phyloP scores from a whole-genome alignment of 768 basidiomycete genomes.

The Auricularia cornea region DNA sequence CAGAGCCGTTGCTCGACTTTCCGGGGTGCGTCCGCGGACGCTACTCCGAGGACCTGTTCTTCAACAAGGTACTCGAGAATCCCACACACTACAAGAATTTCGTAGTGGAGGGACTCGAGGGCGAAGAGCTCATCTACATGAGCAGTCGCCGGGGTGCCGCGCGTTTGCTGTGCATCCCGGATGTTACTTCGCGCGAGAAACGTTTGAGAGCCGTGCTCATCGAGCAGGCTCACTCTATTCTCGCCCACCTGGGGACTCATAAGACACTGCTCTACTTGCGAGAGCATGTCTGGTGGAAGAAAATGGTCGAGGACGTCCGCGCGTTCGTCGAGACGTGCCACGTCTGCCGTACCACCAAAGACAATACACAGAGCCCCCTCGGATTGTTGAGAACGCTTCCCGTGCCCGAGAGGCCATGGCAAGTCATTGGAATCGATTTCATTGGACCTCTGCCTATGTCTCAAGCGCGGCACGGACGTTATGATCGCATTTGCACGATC shows the following conservation, averaged over 20 bases:
- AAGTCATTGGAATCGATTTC: constrained; percentile 22
- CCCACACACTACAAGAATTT: constrained; percentile 3
- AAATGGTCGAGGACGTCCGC: constrained; percentile 20
- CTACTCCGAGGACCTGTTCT: constrained; percentile 3
- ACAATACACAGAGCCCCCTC: constrained; percentile 13
- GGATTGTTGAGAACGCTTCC: constrained; percentile 17
- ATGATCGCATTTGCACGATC: constrained; percentile 18
- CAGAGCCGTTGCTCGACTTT: background rate
- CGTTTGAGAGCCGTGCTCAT: constrained; percentile 8
- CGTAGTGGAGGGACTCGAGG: background rate
- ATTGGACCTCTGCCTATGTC: constrained; percentile 17
- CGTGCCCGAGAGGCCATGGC: constrained; percentile 18
- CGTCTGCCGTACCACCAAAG: constrained; percentile 15
- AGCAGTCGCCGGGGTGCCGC: background rate
- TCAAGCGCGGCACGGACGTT: constrained; percentile 13
- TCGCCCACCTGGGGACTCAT: constrained; percentile 29
- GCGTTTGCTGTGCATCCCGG: constrained; percentile 7
- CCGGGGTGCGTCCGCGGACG: background rate
- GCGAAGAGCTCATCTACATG: background rate
- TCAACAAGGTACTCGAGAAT: constrained; percentile 1
- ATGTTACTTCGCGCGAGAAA: background rate
- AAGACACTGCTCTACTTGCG: constrained; percentile 13
- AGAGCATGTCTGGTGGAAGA: constrained; percentile 31
- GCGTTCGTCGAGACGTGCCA: constrained; percentile 20
- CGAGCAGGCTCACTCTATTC: constrained; percentile 21